Evolutionary conservation across 306 rosid species (phyloP).

Genomic region (Carpinus fangiana): DNA sequence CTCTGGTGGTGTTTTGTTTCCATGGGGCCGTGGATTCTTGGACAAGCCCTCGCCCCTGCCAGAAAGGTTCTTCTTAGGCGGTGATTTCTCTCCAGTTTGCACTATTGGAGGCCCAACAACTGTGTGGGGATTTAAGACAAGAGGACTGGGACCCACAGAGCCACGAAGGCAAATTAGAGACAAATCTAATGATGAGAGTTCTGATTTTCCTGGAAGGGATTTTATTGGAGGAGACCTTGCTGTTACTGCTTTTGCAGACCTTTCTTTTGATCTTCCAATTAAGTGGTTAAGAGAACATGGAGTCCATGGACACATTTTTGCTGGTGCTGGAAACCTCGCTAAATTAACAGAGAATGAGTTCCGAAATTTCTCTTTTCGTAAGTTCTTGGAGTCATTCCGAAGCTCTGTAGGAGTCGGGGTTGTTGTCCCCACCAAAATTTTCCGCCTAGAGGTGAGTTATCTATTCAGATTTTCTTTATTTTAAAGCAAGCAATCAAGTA

Average conservation of each 20-base stretch:
- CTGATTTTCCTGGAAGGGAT: constrained; percentile 61
- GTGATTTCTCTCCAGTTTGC: constrained; percentile 95
- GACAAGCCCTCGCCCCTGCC: constrained; percentile 85
- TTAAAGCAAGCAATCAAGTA: background rate
- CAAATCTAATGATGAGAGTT: constrained; percentile 42
- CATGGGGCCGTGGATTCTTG: constrained; percentile 88
- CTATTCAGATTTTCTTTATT: constrained; percentile 22
- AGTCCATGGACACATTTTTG: constrained; percentile 90
- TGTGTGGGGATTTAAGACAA: constrained; percentile 85
- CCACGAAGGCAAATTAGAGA: constrained; percentile 59
- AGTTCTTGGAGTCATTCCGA: constrained; percentile 76
- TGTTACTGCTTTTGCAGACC: constrained; percentile 87
- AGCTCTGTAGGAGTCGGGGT: constrained; percentile 84
- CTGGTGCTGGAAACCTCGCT: constrained; percentile 85
- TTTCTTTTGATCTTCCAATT: constrained; percentile 86
- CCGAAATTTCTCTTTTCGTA: constrained; percentile 56
- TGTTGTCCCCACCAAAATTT: constrained; percentile 78
- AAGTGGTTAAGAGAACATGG: constrained; percentile 89
- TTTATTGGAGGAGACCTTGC: constrained; percentile 95
- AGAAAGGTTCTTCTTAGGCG: constrained; percentile 91
- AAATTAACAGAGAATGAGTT: constrained; percentile 82
- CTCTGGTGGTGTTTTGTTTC: constrained; percentile 75
- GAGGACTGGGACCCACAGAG: constrained; percentile 91
- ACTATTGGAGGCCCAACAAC: constrained; percentile 80
- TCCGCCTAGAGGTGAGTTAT: constrained; percentile 87